Conservation (phyloP, 2,329 filamentous ascomycete genomes). For the Phaeophleospora eucalypticola region DNA sequence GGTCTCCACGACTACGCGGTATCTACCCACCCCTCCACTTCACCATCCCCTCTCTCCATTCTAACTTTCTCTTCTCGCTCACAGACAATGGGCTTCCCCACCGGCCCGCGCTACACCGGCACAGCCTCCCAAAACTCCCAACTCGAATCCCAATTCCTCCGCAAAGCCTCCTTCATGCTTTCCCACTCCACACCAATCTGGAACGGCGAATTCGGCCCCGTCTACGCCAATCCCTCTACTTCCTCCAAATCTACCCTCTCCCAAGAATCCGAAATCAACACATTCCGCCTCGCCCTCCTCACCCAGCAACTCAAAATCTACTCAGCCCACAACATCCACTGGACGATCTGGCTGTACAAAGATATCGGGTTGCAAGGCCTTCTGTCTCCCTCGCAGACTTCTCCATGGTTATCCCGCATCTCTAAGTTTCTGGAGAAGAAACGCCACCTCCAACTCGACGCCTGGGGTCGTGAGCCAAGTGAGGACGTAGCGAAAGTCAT, state of each 20-base stretch:
- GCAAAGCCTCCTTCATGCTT: slow-evolving; percentile 48
- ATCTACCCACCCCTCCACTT: no score
- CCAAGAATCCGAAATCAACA: slow-evolving; percentile 41
- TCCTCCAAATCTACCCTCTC: no score
- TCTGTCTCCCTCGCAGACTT: slow-evolving; percentile 21
- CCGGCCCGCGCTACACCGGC: slow-evolving; percentile 41
- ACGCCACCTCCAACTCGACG: slow-evolving; percentile 50
- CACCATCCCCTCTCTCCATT: no score
- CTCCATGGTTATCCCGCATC: slow-evolving; percentile 47
- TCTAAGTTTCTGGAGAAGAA: slow-evolving; percentile 55
- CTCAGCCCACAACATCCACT: slow-evolving; percentile 49
- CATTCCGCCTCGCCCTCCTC: slow-evolving; percentile 41
- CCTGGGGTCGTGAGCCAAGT: slow-evolving; percentile 47
- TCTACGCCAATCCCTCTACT: slow-evolving; percentile 45
- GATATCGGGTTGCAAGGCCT: slow-evolving; percentile 35
- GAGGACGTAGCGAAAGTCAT: slow-evolving; percentile 43
- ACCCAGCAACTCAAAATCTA: slow-evolving; percentile 50
- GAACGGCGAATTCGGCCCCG: slow-evolving; percentile 50
- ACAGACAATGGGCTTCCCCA: slow-evolving; percentile 47
- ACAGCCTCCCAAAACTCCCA: slow-evolving; percentile 42
- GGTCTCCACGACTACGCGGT: slow-evolving; percentile 51
- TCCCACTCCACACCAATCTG: slow-evolving; percentile 43
- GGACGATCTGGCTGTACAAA: slow-evolving; percentile 49
- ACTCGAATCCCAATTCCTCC: slow-evolving; percentile 42
- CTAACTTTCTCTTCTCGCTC: no score